Base-by-base conservation (phyloP, 2,329 filamentous ascomycete species). In the Sarocladium brachiariae region DNA sequence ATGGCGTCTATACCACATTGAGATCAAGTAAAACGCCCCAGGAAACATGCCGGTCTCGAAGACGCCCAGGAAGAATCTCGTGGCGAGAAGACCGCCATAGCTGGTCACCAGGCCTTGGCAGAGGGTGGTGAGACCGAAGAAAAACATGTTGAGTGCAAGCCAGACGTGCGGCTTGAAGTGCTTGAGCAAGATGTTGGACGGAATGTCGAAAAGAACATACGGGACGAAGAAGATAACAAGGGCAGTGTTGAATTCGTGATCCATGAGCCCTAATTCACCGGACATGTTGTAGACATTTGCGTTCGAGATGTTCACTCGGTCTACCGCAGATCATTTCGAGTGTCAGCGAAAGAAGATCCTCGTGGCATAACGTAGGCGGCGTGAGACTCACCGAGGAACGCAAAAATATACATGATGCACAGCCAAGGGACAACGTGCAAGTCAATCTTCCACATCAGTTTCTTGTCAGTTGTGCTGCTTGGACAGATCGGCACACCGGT, bases 1-100 rank as follows among this genome's bases (percentile, higher is more conserved):
- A 39, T 75, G 75, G 53, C 92, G 82, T 53, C 84, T 83, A 60
- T 97, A 99, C 90, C 87, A 95, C 84, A 92, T 92, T 52, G 87
- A 83, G 54, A 90, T 83, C 7, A 91, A 70, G 61, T 90, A 87
- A 62, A 86, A 77, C 47, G 69, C 72, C 53, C 68, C 68, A 0
- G 68, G 68, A 37, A 88, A 88, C 77, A 90, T 88, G 65, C 84
- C 86, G 4, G 83, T 81, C 69, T 89, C 84, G 53, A 84, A 85
- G 1, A 88, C 48, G 8, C 91, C 91, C 1, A 96, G 76, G 65
- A 96, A 92, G 73, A 96, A 96, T 30, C 89, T 80, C 2, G 87
- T 89, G 0, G 83, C 76, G 47, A 96, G 75, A 14, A 96, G 72
- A 1, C 89, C 89, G 35, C 75, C 71, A 68, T 91, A 96, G 61